These are phyloP conservation scores for Aphanomyces astaci DNA, from an alignment of 352 stramenopile genomes.

Conservation along the genomic window DNA sequence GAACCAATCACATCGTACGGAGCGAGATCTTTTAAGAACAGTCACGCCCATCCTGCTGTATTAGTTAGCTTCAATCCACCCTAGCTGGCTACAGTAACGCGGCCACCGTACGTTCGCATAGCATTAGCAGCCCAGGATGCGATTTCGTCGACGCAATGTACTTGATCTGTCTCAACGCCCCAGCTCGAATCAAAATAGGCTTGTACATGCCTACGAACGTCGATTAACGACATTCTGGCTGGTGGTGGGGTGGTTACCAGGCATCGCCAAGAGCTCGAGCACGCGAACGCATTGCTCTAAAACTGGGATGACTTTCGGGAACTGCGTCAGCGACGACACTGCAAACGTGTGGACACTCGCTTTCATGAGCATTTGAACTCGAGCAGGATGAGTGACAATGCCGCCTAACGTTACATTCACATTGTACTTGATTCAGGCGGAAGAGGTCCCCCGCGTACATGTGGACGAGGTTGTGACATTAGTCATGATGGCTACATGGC, in stretches of 20 bases:
- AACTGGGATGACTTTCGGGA: constrained; percentile 34
- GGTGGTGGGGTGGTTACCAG: constrained; percentile 25
- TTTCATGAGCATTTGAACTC: constrained; percentile 19
- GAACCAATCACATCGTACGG: constrained; percentile 37
- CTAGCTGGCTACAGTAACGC: too few species aligned
- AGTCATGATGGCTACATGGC: constrained; percentile 26
- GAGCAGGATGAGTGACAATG: not conserved
- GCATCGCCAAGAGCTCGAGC: constrained; percentile 39
- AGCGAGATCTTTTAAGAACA: too few species aligned
- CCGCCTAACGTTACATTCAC: not conserved
- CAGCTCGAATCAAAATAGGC: constrained; percentile 45
- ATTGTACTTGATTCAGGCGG: not conserved
- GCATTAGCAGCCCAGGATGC: constrained; percentile 33
- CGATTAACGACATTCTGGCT: not conserved
- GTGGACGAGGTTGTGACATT: constrained; percentile 28
- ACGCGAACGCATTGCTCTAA: constrained; percentile 47
- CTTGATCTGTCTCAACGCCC: constrained; percentile 33
- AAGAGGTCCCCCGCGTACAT: not conserved
- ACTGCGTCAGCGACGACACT: constrained; percentile 38
- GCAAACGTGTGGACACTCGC: constrained; percentile 29
- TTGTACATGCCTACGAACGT: constrained; percentile 43
- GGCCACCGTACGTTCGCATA: constrained; percentile 48
- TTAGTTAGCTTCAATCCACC: too few species aligned
- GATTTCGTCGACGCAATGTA: constrained; percentile 44
- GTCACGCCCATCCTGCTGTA: too few species aligned